A percentile compares a stretch with the other conserved stretches of the same genome.
These are phyloP conservation scores for Aplosporella prunicola DNA, from an alignment of 2,329 filamentous ascomycete genomes.

Conservation along the genomic window DNA sequence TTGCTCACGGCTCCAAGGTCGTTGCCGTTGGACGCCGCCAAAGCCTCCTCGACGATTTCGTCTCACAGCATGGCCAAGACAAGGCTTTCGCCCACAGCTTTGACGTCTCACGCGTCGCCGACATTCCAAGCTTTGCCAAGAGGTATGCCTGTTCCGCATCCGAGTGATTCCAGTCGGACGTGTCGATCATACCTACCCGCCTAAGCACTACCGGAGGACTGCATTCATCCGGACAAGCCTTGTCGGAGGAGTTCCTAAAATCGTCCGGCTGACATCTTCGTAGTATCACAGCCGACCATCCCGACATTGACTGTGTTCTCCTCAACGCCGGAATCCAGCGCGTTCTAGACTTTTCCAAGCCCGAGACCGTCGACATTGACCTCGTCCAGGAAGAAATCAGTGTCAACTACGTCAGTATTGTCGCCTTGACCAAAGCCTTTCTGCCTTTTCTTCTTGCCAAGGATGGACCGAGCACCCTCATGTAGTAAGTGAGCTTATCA, in stretches of 20 bases:
- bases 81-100: slow-evolving; percentile 29
- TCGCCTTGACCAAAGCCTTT: slow-evolving; percentile 38
- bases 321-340: slow-evolving; percentile 50
- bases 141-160: slow-evolving; percentile 22
- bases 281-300: slow-evolving; percentile 31
- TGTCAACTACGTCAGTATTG: slow-evolving; percentile 41
- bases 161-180: slow-evolving; percentile 34
- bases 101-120: slow-evolving; percentile 38
- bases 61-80: slow-evolving; percentile 37
- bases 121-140: slow-evolving; percentile 35
- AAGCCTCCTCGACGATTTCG: slow-evolving; percentile 42
- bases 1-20: slow-evolving; percentile 42
- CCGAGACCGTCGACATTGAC: slow-evolving; percentile 34
- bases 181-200: too few relatives aligned
- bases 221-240: too few relatives aligned
- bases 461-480: slow-evolving; percentile 19
- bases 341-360: slow-evolving; percentile 38
- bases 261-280: slow-evolving; percentile 1
- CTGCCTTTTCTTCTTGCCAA: slow-evolving; percentile 36
- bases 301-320: slow-evolving; percentile 47
- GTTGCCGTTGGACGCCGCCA: slow-evolving; percentile 48
- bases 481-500: slow-evolving; percentile 19
- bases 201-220: too few relatives aligned
- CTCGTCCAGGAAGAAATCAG: slow-evolving; percentile 35
- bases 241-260: too few relatives aligned